These are phyloP conservation scores for Pythium sp. DNA, from an alignment of 352 stramenopile genomes.

Conservation along the genomic window DNA sequence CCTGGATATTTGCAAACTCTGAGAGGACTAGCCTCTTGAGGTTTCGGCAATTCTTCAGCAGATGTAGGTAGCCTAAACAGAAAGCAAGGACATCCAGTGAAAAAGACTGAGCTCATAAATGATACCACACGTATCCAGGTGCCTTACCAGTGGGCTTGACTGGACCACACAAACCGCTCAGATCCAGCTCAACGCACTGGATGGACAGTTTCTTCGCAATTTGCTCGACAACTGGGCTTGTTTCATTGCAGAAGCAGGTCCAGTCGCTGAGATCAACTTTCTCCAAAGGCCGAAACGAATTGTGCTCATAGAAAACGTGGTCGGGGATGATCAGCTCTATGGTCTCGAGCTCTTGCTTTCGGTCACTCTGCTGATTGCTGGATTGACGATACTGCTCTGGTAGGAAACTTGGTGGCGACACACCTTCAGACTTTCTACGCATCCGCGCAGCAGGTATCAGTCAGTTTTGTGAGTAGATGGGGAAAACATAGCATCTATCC, in stretches of 20 bases:
- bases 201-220: constrained; percentile 44
- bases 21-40: constrained; percentile 40
- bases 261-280: constrained; percentile 54
- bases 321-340: constrained; percentile 32
- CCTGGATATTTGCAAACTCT: constrained; percentile 34
- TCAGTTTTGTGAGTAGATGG: no score
- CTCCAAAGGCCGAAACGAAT: constrained; percentile 40
- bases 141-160: not conserved
- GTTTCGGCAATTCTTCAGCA: constrained; percentile 38
- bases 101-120: not conserved
- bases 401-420: not conserved
- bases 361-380: constrained; percentile 46
- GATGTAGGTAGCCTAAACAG: constrained; percentile 27
- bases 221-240: constrained; percentile 24
- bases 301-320: constrained; percentile 50
- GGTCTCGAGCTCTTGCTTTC: not conserved
- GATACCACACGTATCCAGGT: no score
- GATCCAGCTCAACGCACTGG: constrained; percentile 40
- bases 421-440: constrained; percentile 17
- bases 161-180: constrained; percentile 21
- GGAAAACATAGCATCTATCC: not conserved
- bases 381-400: not conserved
- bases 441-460: not conserved
- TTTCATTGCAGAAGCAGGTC: constrained; percentile 32
- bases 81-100: not conserved